A percentile compares a stretch with the other conserved stretches of the same genome.
Conservation (phyloP, 2,329 filamentous ascomycete genomes). For the Trichoderma sp. region DNA sequence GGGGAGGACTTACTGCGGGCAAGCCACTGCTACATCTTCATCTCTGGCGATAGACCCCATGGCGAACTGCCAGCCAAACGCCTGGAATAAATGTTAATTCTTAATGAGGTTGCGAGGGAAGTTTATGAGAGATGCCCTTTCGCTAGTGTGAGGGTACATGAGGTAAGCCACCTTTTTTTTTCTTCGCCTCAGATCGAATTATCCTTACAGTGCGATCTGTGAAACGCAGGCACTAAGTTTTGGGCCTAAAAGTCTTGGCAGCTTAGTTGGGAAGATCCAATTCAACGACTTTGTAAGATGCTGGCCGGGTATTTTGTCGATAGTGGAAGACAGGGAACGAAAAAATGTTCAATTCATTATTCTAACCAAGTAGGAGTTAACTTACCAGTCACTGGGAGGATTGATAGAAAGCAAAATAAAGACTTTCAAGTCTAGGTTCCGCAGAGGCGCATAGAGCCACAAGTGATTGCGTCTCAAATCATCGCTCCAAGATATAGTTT, state of each 20-base stretch:
- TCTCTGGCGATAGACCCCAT: conserved; percentile 13
- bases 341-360: no score
- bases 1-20: conserved; percentile 2
- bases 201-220: neutral
- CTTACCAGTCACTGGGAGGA: no score
- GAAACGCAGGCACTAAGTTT: neutral
- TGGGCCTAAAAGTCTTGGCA: conserved; percentile 3
- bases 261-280: neutral
- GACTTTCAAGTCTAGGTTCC: no score
- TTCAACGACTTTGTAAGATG: neutral
- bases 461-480: neutral
- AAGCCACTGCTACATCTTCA: neutral
- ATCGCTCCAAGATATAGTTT: neutral
- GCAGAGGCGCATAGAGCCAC: neutral
- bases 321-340: neutral
- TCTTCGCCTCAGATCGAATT: neutral
- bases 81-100: neutral
- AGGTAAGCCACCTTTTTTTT: neutral
- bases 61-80: neutral
- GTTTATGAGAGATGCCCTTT: neutral
- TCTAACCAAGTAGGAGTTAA: no score
- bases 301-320: neutral
- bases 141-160: neutral
- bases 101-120: neutral
- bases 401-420: neutral